These are phyloP conservation scores for Eutypella sp. DNA, from an alignment of 2,329 filamentous ascomycete species.

Conservation along the genomic window DNA sequence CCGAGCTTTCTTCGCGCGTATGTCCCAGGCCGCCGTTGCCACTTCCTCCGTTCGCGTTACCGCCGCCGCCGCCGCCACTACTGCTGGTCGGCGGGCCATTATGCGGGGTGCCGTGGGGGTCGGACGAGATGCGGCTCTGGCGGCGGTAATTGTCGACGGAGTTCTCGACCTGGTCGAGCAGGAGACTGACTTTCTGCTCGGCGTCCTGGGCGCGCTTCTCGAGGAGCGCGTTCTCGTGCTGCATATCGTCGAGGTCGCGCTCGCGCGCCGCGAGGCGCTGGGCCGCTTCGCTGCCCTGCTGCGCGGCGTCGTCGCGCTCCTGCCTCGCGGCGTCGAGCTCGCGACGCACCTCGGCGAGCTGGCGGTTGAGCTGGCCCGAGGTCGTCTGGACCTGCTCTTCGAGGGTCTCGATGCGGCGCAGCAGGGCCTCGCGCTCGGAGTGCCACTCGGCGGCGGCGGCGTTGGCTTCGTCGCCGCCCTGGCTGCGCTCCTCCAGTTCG, in stretches of 20 bases:
- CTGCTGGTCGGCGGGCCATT: conserved; percentile 29
- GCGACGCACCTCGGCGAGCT: conserved; percentile 63
- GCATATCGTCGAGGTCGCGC: conserved; percentile 73
- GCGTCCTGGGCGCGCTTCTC: conserved; percentile 84
- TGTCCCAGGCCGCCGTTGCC: no score
- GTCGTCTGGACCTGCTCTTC: conserved; percentile 65
- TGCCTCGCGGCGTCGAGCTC: conserved; percentile 61
- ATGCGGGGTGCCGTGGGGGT: conserved; percentile 35
- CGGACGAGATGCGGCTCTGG: conserved; percentile 57
- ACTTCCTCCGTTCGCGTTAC: no score
- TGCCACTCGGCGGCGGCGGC: conserved; percentile 64
- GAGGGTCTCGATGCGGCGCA: conserved; percentile 62
- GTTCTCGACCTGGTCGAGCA: conserved; percentile 89
- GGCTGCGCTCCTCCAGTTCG: conserved; percentile 49
- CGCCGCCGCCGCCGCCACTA: conserved; percentile 31
- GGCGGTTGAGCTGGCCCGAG: conserved; percentile 63
- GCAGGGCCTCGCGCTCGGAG: conserved; percentile 62
- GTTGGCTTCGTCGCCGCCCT: conserved; percentile 11
- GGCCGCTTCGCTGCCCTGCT: conserved; percentile 47
- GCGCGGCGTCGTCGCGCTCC: conserved; percentile 60
- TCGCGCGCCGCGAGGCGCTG: conserved; percentile 56
- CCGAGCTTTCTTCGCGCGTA: conserved; percentile 51
- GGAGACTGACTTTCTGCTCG: conserved; percentile 85
- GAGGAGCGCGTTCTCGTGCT: conserved; percentile 73
- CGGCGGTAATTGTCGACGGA: conserved; percentile 94